Evolutionary conservation across 306 rosid genomes (phyloP).

Genomic region (Begonia fuchsioides): DNA sequence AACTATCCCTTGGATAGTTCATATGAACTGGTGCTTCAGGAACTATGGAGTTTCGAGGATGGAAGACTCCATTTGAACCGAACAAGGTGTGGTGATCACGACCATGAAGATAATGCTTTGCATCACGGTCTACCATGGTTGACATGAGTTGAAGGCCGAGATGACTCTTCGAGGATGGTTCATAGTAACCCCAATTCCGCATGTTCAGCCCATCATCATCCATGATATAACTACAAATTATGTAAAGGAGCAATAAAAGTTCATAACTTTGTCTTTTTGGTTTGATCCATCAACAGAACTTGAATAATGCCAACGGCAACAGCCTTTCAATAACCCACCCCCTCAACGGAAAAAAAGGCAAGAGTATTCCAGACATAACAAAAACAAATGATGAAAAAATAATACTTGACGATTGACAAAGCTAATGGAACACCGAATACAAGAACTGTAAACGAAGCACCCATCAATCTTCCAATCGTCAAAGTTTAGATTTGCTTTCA

Average conservation of each 20-base stretch:
- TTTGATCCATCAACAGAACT: conserved; percentile 11
- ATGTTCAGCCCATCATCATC: conserved; percentile 88
- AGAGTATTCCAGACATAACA: not conserved
- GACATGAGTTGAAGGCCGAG: conserved; percentile 94
- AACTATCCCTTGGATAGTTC: conserved; percentile 59
- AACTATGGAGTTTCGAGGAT: conserved; percentile 49
- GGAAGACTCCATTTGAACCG: conserved; percentile 43
- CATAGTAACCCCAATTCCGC: conserved; percentile 95
- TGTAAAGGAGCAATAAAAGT: conserved; percentile 12
- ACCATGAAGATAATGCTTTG: conserved; percentile 51
- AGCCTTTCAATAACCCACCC: not conserved
- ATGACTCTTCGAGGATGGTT: conserved; percentile 70
- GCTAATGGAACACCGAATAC: too few relatives aligned
- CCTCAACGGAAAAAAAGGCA: too few relatives aligned
- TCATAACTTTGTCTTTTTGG: conserved; percentile 7
- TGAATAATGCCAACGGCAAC: not conserved
- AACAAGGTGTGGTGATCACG: conserved; percentile 51
- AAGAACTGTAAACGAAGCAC: too few relatives aligned
- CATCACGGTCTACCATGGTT: conserved; percentile 60
- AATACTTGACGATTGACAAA: too few relatives aligned
- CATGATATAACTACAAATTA: conserved; percentile 52
- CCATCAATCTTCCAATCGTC: too few relatives aligned
- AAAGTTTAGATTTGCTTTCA: too few relatives aligned
- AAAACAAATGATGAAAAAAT: not conserved
- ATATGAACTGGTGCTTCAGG: conserved; percentile 37